phyloP scores from a whole-genome alignment of 1,139 yeast species.

The Candida glucosophila region DNA sequence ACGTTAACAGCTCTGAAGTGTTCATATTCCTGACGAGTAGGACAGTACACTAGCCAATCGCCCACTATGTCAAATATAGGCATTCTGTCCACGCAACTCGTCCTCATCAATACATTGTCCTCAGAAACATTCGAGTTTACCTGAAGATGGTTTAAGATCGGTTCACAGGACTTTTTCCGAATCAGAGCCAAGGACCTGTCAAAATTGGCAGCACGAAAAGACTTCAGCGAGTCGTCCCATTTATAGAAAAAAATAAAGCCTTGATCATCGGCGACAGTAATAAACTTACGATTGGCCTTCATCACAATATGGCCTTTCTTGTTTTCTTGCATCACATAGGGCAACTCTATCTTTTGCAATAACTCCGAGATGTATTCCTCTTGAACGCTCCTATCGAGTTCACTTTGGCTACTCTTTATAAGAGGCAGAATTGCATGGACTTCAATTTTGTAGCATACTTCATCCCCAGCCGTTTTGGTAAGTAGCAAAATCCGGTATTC shows the following conservation, averaged over 20 bases:
- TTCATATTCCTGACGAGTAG: constrained; percentile 27
- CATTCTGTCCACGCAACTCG: constrained; percentile 28
- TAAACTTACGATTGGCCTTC: constrained; percentile 14
- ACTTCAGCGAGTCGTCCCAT: constrained; percentile 3
- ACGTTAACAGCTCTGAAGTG: constrained; percentile 17
- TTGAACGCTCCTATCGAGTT: no score
- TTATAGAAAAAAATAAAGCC: constrained; percentile 17
- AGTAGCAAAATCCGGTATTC: no score
- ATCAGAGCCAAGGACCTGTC: constrained; percentile 14
- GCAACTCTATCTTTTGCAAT: neutral
- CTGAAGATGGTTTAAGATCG: no score
- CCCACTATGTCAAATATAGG: constrained; percentile 46
- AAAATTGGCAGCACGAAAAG: constrained; percentile 9
- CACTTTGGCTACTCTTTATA: no score
- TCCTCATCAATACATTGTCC: constrained; percentile 17
- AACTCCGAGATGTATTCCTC: no score
- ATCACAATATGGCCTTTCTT: constrained; percentile 6
- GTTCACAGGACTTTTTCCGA: no score
- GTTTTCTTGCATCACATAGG: constrained; percentile 2
- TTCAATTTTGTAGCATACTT: no score
- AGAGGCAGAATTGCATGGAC: no score
- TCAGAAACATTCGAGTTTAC: constrained; percentile 12
- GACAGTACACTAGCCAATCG: constrained; percentile 43
- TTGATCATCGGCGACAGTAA: constrained; percentile 15
- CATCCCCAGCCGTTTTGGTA: no score